Evolutionary conservation across 306 rosid species (phyloP), one percentile per base, ranked within the genome.

Genomic region (Gleditsia sinensis): DNA sequence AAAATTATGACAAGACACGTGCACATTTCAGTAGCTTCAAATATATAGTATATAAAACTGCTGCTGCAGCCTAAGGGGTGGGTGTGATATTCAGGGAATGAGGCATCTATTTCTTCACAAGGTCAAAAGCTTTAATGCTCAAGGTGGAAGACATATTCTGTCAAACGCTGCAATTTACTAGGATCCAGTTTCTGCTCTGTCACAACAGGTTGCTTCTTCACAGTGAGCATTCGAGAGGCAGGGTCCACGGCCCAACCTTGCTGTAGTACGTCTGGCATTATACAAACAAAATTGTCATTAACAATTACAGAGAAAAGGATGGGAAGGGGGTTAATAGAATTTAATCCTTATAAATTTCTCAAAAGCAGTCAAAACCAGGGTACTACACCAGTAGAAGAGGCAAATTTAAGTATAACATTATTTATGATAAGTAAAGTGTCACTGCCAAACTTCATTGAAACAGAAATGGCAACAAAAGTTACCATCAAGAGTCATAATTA

Each of bases 131-230:
- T 72, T 83, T 80, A 87, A 74, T 95, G 99, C 90, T 92, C 97
- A 0, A 90, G 89, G 74, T 90, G 96, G 85, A 88, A 95, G 34
- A 92, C 96, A 62, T 90, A 92, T 86, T 95, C 99, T 3, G 96
- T 95, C 86, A 95, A 81, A 58, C 86, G 87, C 88, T 95, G 98
- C 87, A 92, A 82, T 86, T 88, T 92, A 58, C 91, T 71, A 17
- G 90, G 88, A 76, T 90, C 92, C 24, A 92, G 85, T 76, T 87
- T 95, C 93, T 95, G 98, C 85, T 90, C 90, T 0, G 85, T 83
- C 79, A 82, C 80, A 16, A 75, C 54, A 73, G 85, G 74, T 58
- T 85, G 97, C 86, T 87, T 92, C 87, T 83, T 95, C 87, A 92
- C 97, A 3, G 87, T 87, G 55, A 95, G 76, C 98, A 95, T 88